Evolutionary conservation across 352 stramenopile species (phyloP), one percentile per base, ranked within the genome.

Genomic region (Globisporangium recalcitrans): DNA sequence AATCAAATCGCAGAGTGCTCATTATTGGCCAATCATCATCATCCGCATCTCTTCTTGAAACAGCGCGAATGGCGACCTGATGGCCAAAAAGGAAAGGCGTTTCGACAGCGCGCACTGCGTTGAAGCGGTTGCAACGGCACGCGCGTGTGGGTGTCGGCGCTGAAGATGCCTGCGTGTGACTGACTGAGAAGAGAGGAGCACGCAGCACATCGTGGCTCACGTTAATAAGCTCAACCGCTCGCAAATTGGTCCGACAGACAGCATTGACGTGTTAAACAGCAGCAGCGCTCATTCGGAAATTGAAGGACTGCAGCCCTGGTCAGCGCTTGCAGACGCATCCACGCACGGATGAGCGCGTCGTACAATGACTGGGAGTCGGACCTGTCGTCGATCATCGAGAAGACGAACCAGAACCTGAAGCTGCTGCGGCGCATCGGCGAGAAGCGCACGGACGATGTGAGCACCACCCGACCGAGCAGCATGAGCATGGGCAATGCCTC

Each of bases 371-470:
- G 85, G 85, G 82, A 94, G 66, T 81, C 80, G 56, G 85, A 94
- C 59, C 65, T 94, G 55, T 87, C 84, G 49, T 91, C 85, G 13
- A 91, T 91, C 79, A 91, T 93, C 52, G 85, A 93, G 60, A 91
- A 93, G 72, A 93, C 85, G 58, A 93, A 91, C 67, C 85, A 89
- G 62, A 94, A 92, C 71, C 77, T 92, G 58, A 91, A 91, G 69
- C 72, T 92, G 36, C 71, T 92, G 62, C 82, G 85, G 11, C 82
- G 83, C 58, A 90, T 92, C 47, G 82, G 85, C 53, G 80, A 92
- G 67, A 88, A 88, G 68, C 79, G 78, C 46, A 64, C 77, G 2
- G 82, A 84, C 51, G 75, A 89, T 52, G 70, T 85, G 36, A 79
- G 71, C 3, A 60, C 69, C 48, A 78, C 76, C 4, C 51, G 51